These are phyloP conservation scores for Eucalyptus caleyi DNA, from an alignment of 345 rosid species.

Conservation along the genomic window DNA sequence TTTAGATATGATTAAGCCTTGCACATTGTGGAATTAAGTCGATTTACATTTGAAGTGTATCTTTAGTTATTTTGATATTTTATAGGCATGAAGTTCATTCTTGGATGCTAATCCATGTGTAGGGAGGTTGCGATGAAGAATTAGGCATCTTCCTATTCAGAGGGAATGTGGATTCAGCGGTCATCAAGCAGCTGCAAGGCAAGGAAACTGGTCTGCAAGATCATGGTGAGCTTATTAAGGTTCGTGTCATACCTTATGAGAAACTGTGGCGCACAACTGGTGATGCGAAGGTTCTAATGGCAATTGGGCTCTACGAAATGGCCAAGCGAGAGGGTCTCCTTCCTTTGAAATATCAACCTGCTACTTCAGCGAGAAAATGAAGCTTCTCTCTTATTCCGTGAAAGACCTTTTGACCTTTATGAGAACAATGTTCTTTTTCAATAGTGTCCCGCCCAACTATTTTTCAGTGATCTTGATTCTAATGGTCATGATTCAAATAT, in stretches of 20 bases:
- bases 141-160: constrained; percentile 59
- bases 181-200: constrained; percentile 58
- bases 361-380: background rate
- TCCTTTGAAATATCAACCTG: background rate
- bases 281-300: constrained; percentile 62
- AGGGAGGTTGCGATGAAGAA: constrained; percentile 99
- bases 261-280: constrained; percentile 72
- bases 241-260: constrained; percentile 42
- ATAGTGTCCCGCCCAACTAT: background rate
- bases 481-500: background rate
- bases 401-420: background rate
- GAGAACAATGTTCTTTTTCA: background rate
- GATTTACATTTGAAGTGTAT: background rate
- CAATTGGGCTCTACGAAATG: constrained; percentile 77
- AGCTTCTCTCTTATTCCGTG: background rate
- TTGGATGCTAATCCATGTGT: background rate
- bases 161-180: constrained; percentile 43
- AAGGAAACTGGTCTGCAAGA: constrained; percentile 68
- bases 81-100: background rate
- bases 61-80: background rate
- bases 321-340: constrained; percentile 52
- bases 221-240: constrained; percentile 79
- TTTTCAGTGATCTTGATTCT: background rate
- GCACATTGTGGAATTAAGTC: too few relatives aligned
- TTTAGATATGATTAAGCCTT: background rate